Conservation (phyloP, 257 asterid species). For the Solanum dulcamara region DNA sequence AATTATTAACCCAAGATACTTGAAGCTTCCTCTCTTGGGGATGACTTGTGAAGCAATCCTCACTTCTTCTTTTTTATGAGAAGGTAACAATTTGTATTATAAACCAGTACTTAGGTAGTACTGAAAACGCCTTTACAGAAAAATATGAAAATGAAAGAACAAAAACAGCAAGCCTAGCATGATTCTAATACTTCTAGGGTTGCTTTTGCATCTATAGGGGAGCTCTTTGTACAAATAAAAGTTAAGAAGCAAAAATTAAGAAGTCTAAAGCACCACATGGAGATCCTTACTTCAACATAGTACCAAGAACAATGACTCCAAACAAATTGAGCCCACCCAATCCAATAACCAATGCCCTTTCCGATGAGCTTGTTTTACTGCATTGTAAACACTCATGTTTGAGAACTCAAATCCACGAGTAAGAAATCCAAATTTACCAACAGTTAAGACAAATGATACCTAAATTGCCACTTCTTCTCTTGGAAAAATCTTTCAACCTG, state of each 20-base stretch:
- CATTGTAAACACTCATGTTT: slow-evolving; percentile 10
- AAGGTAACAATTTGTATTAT: too few relatives aligned
- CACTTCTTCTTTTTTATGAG: too few relatives aligned
- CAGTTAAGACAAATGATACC: slow-evolving; percentile 23
- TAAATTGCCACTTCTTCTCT: slow-evolving; percentile 73
- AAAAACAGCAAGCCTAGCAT: too few relatives aligned
- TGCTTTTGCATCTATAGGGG: too few relatives aligned
- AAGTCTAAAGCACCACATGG: slow-evolving; percentile 12
- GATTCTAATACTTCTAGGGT: too few relatives aligned
- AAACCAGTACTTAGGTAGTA: too few relatives aligned
- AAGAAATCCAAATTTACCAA: neutral
- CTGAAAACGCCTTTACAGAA: too few relatives aligned
- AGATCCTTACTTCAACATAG: slow-evolving; percentile 74
- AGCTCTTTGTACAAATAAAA: too few relatives aligned
- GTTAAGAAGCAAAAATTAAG: neutral
- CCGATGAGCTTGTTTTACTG: slow-evolving; percentile 77
- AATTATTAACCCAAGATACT: neutral
- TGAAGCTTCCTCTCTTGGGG: neutral
- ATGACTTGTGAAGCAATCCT: neutral
- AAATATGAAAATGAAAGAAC: too few relatives aligned
- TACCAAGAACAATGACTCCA: slow-evolving; percentile 80
- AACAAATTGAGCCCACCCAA: slow-evolving; percentile 85
- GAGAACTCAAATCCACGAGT: neutral
- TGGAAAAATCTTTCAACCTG: slow-evolving; percentile 50
- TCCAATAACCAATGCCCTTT: slow-evolving; percentile 90